phyloP scores from a whole-genome alignment of 2,329 filamentous ascomycete species.

The Bipolaris bicolor region DNA sequence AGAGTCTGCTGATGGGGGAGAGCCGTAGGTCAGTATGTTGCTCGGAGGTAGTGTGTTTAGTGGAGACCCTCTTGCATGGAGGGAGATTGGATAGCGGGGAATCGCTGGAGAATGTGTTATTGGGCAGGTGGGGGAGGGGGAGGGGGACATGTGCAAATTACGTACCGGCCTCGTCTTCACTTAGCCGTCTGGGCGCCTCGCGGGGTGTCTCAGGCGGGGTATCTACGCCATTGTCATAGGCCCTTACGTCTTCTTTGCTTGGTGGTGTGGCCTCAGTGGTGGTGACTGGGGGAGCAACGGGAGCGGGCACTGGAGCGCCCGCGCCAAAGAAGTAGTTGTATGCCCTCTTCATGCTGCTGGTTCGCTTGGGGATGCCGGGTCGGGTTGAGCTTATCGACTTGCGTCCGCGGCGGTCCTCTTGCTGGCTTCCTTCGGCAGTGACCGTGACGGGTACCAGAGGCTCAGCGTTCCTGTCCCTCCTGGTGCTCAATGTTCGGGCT shows the following conservation, averaged over 20 bases:
- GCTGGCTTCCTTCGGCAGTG: slow-evolving; percentile 31
- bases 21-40: slow-evolving; percentile 29
- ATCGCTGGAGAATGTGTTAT: slow-evolving; percentile 31
- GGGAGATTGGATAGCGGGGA: slow-evolving; percentile 27
- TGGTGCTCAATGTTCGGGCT: slow-evolving; percentile 28
- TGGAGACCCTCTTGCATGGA: slow-evolving; percentile 20
- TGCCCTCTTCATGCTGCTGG: slow-evolving; percentile 49
- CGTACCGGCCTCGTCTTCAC: slow-evolving; percentile 28
- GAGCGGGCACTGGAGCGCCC: slow-evolving; percentile 25
- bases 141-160: slow-evolving; percentile 8
- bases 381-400: slow-evolving; percentile 39
- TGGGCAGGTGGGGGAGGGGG: slow-evolving; percentile 25
- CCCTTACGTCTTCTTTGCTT: slow-evolving; percentile 26
- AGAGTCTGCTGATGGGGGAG: slow-evolving; percentile 29
- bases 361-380: slow-evolving; percentile 46
- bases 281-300: slow-evolving; percentile 36
- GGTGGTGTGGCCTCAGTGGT: slow-evolving; percentile 31
- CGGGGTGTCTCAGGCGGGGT: slow-evolving; percentile 45
- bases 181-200: slow-evolving; percentile 22
- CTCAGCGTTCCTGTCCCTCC: slow-evolving; percentile 32
- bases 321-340: slow-evolving; percentile 51
- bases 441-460: slow-evolving; percentile 40
- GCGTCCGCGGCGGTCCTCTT: slow-evolving; percentile 42
- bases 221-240: slow-evolving; percentile 37
- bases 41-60: slow-evolving; percentile 25